Evolutionary conservation across 495 filamentous ascomycete species (phyloP).

Genomic region (Aspergillus egyptiacus): DNA sequence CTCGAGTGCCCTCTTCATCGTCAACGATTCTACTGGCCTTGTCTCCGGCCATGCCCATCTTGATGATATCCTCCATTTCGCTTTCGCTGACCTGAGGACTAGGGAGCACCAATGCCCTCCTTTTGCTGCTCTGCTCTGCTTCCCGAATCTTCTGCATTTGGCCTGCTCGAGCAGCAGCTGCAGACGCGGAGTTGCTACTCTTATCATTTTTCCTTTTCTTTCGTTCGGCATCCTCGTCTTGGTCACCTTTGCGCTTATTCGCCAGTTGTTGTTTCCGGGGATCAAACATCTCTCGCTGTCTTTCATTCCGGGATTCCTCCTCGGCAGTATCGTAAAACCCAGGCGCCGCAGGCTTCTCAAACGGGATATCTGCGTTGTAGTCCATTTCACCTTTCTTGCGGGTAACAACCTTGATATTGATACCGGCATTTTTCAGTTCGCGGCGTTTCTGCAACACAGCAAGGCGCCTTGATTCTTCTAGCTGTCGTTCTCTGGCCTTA

Average conservation of each 20-base stretch:
- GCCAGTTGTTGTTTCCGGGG: constrained; percentile 90
- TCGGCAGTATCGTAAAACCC: constrained; percentile 93
- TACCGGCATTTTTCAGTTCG: constrained; percentile 94
- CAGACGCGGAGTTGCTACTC: constrained; percentile 63
- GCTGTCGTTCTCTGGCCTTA: constrained; percentile 90
- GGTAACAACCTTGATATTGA: constrained; percentile 95
- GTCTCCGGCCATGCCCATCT: constrained; percentile 94
- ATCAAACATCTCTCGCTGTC: constrained; percentile 81
- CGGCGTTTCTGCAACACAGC: constrained; percentile 91
- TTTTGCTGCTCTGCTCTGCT: constrained; percentile 93
- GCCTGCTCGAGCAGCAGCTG: constrained; percentile 88
- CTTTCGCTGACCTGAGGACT: constrained; percentile 85
- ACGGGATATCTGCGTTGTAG: constrained; percentile 97
- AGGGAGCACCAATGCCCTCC: constrained; percentile 71
- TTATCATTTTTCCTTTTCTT: constrained; percentile 88
- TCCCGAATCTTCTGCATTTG: constrained; percentile 95
- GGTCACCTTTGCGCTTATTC: constrained; percentile 91
- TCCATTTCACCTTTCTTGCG: constrained; percentile 96
- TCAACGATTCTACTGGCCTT: constrained; percentile 70
- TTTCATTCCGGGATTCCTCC: constrained; percentile 75
- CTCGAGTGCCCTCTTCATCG: constrained; percentile 79
- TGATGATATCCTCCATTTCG: constrained; percentile 96
- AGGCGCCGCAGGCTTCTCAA: constrained; percentile 82
- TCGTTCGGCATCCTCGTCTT: constrained; percentile 71
- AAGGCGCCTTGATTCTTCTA: constrained; percentile 87